A percentile compares a stretch with the other conserved stretches of the same genome.
Evolutionary conservation across 371 early-diverging fungal genomes (phyloP).

Genomic region (Amoeboradix gromovi): DNA sequence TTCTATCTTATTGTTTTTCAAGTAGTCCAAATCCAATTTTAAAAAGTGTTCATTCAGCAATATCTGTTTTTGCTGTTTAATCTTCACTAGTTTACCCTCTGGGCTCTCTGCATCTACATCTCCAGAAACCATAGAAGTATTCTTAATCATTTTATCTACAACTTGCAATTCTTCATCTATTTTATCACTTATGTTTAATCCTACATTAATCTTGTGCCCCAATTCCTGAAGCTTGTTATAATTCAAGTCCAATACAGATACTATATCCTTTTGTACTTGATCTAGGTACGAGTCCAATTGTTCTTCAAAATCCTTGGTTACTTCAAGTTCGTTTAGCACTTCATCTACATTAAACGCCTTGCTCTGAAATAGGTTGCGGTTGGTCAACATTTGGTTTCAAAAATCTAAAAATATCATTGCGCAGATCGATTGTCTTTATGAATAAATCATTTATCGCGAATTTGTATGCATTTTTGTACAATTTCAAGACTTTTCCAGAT

Average conservation of each 20-base stretch:
- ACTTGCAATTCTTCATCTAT: background rate
- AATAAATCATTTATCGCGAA: too few relatives aligned
- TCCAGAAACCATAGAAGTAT: background rate
- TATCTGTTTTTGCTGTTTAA: background rate
- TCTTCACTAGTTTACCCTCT: background rate
- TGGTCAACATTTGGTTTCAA: too few relatives aligned
- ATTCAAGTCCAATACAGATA: background rate
- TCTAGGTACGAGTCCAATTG: background rate
- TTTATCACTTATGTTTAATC: background rate
- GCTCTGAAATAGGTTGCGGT: background rate
- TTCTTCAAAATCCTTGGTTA: background rate
- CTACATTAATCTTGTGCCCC: background rate
- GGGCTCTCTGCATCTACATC: background rate
- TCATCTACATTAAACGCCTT: background rate
- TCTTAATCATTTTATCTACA: background rate
- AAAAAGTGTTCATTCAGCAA: background rate
- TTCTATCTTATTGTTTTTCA: background rate
- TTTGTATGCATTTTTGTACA: too few relatives aligned
- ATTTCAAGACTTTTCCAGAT: too few relatives aligned
- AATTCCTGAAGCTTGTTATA: background rate
- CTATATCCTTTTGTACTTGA: background rate
- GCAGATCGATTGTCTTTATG: too few relatives aligned
- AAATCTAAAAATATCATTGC: too few relatives aligned
- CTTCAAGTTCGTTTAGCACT: background rate
- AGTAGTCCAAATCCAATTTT: background rate